phyloP scores from a whole-genome alignment of 108 stramenopile genomes.

The Phaeodactylum tricornutum region DNA sequence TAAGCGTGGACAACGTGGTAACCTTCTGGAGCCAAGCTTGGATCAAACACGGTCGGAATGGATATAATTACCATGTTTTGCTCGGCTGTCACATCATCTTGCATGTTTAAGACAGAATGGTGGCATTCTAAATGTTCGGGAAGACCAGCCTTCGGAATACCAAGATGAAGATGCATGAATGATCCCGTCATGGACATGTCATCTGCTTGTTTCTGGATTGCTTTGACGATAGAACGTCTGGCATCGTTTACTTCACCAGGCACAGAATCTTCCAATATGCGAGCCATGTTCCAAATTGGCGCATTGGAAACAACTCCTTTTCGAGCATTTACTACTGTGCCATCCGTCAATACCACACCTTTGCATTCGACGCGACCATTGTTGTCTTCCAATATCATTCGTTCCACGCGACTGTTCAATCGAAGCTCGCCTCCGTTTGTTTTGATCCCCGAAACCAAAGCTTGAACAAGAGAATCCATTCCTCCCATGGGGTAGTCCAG shows the following conservation, averaged over 20 bases:
- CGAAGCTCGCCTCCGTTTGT: conserved; percentile 38
- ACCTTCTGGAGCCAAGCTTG: conserved; percentile 73
- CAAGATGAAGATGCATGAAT: conserved; percentile 88
- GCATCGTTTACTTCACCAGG: background rate
- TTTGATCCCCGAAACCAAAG: conserved; percentile 57
- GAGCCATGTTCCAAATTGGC: conserved; percentile 75
- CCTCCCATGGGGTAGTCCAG: conserved; percentile 84
- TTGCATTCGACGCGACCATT: conserved; percentile 23
- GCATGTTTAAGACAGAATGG: conserved; percentile 71
- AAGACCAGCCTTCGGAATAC: conserved; percentile 65
- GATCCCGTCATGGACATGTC: conserved; percentile 61
- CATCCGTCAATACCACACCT: conserved; percentile 58
- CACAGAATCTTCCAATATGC: conserved; percentile 52
- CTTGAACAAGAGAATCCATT: conserved; percentile 71
- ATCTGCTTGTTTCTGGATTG: conserved; percentile 41
- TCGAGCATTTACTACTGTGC: conserved; percentile 42
- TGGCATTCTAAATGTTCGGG: conserved; percentile 67
- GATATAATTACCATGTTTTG: conserved; percentile 80
- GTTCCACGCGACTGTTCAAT: conserved; percentile 38
- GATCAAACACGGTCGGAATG: conserved; percentile 82
- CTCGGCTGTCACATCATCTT: conserved; percentile 55
- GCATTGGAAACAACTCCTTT: conserved; percentile 82
- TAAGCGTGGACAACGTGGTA: conserved; percentile 87
- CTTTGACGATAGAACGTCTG: conserved; percentile 19
- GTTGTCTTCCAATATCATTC: conserved; percentile 46